A percentile compares a stretch with the other conserved stretches of the same genome.
Evolutionary conservation across 208 protist genomes (phyloP).

Genomic region (Trypanosoma avium): DNA sequence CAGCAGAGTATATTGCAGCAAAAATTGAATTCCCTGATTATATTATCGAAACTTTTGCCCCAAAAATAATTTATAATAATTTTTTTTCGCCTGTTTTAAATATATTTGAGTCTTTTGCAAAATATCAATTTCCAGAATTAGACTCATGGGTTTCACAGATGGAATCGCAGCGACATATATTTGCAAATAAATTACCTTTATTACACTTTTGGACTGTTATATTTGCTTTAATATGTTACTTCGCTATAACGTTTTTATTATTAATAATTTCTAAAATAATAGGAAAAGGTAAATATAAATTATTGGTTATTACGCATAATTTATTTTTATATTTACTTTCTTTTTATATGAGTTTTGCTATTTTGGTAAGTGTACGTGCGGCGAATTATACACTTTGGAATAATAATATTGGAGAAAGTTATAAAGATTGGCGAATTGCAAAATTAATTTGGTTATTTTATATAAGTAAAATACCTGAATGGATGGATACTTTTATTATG

Average conservation of each 20-base stretch:
- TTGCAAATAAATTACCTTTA: slow-evolving; percentile 50
- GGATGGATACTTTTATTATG: slow-evolving; percentile 78
- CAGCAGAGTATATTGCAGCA: slow-evolving; percentile 35
- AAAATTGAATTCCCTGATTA: slow-evolving; percentile 63
- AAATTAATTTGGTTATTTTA: slow-evolving; percentile 82
- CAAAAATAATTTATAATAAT: slow-evolving; percentile 28
- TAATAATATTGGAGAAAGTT: slow-evolving; percentile 45
- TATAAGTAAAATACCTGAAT: slow-evolving; percentile 76
- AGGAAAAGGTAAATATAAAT: slow-evolving; percentile 50
- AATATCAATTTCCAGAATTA: slow-evolving; percentile 27
- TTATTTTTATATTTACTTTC: slow-evolving; percentile 61
- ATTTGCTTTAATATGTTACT: slow-evolving; percentile 49
- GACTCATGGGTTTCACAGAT: slow-evolving; percentile 24
- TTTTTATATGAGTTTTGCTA: slow-evolving; percentile 68
- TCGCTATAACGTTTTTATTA: slow-evolving; percentile 33
- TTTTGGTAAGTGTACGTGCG: slow-evolving; percentile 58
- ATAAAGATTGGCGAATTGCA: slow-evolving; percentile 54
- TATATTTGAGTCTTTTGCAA: slow-evolving; percentile 34
- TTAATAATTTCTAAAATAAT: slow-evolving; percentile 37
- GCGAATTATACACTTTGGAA: slow-evolving; percentile 73
- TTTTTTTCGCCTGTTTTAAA: slow-evolving; percentile 29
- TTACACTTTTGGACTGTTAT: slow-evolving; percentile 50
- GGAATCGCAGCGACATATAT: slow-evolving; percentile 39
- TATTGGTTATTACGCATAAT: slow-evolving; percentile 64
- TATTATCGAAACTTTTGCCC: slow-evolving; percentile 31